phyloP scores from a whole-genome alignment of 441 rosid genomes.

The Populus trichocarpa region DNA sequence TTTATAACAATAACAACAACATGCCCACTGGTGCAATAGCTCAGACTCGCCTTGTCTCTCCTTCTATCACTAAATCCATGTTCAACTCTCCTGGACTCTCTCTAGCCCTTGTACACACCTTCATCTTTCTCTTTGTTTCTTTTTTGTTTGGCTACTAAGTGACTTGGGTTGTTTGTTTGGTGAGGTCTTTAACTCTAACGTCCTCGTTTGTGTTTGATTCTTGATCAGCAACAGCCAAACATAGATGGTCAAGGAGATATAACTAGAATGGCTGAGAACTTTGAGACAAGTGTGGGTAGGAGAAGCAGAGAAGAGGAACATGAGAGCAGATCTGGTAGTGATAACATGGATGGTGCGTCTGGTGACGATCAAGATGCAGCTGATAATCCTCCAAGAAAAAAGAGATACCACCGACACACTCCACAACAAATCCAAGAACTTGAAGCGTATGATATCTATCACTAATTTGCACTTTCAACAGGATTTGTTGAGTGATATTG shows the following conservation, averaged over 20 bases:
- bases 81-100: constrained; percentile 75
- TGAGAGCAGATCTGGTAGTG: constrained; percentile 94
- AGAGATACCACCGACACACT: constrained; percentile 89
- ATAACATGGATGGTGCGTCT: constrained; percentile 70
- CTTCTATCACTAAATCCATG: constrained; percentile 50
- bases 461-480: not conserved
- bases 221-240: constrained; percentile 59
- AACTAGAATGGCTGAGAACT: constrained; percentile 51
- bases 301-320: constrained; percentile 73
- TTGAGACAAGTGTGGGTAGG: constrained; percentile 45
- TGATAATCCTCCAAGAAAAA: constrained; percentile 65
- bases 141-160: not conserved
- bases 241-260: constrained; percentile 60
- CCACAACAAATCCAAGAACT: constrained; percentile 93
- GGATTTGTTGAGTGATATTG: not conserved
- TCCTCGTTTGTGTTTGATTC: not conserved
- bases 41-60: constrained; percentile 64
- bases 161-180: not conserved
- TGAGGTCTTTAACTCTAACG: not conserved
- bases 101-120: constrained; percentile 55
- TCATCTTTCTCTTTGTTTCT: not conserved
- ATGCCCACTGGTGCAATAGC: constrained; percentile 66
- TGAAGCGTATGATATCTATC: constrained; percentile 46
- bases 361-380: constrained; percentile 78
- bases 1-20: constrained; percentile 41